Base-by-base conservation (phyloP, 2,329 filamentous ascomycete genomes). In the Ascochyta rabiei region DNA sequence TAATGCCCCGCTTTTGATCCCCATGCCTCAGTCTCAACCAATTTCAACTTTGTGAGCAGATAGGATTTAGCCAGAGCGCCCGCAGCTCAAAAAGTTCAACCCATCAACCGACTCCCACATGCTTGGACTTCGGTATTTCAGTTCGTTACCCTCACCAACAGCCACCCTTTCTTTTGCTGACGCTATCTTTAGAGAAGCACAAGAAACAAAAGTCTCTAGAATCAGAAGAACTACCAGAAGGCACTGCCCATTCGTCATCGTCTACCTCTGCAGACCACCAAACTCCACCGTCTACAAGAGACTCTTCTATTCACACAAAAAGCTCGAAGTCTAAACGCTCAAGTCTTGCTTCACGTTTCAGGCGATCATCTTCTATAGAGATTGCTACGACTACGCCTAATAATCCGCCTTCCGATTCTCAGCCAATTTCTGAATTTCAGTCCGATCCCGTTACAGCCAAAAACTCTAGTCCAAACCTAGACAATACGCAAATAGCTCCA, bases 101-200 rank as follows among this genome's bases (percentile, higher is more conserved):
- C 33, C 15, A 38, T 48, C 38, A 21, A 51, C 30, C 21, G 19
- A 28, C 28, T 53, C 55, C 62, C 62, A 64, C 42, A 67, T 67
- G 62, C 59, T 64, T 56, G 58, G 61, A 37, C 55, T 67, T 41
- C 54, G 51, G 40, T 62, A 54, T 40, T 59, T 67, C 37, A 60
- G 64, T 65, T 7, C 33, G 62, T 55, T 26, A 10, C 18, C 28
- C 16, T n/a, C 1, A 12, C 10, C n/a, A 6, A 9, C 18, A 10
- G 12, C 18, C 39, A 12, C 6, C 6, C 13, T 12, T 16, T 15
- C 16, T 12, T 28, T 38, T 35, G 19, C 51, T 63, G 28, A 63
- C 6, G 13, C 26, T 7, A 13, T 43, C 24, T n/a, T n/a, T 15
- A 63, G 64, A 51, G 51, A 65, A 59, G 44, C 58, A 61, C 30